Conservation (phyloP, 2,329 filamentous ascomycete genomes). For the Nemania sp. region DNA sequence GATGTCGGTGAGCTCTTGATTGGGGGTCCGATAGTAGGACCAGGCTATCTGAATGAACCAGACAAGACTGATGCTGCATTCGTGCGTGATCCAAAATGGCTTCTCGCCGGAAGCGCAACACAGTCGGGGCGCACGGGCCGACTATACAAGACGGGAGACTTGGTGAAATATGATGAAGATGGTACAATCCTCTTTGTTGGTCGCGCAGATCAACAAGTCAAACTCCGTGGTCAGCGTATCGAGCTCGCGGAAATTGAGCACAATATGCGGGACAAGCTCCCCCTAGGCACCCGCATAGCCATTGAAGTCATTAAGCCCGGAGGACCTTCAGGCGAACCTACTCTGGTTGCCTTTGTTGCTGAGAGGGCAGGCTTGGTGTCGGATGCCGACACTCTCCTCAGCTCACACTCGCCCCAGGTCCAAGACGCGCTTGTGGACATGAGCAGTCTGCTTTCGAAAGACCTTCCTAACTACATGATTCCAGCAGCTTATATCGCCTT, state of each 20-base stretch:
- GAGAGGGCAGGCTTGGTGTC: slow-evolving; percentile 37
- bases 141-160: slow-evolving; percentile 64
- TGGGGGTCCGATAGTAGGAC: slow-evolving; percentile 62
- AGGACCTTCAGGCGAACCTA: slow-evolving; percentile 45
- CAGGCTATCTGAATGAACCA: slow-evolving; percentile 62
- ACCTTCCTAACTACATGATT: slow-evolving; percentile 50
- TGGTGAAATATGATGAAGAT: slow-evolving; percentile 57
- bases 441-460: slow-evolving; percentile 39
- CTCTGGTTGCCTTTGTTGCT: slow-evolving; percentile 50
- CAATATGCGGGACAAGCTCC: slow-evolving; percentile 50
- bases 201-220: slow-evolving; percentile 69
- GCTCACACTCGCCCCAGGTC: slow-evolving; percentile 32
- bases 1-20: slow-evolving; percentile 57
- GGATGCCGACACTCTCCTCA: slow-evolving; percentile 32
- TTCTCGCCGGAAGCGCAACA: slow-evolving; percentile 44
- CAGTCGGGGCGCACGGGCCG: slow-evolving; percentile 46
- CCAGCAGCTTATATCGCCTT: slow-evolving; percentile 52
- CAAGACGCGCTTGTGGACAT: slow-evolving; percentile 35
- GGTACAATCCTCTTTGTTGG: slow-evolving; percentile 61
- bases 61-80: slow-evolving; percentile 62
- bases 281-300: slow-evolving; percentile 47
- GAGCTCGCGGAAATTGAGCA: slow-evolving; percentile 61
- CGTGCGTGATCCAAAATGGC: slow-evolving; percentile 58
- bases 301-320: slow-evolving; percentile 54
- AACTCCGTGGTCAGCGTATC: slow-evolving; percentile 66